phyloP scores from a whole-genome alignment of 169 alveolate genomes.

The Plasmodium coatneyi region DNA sequence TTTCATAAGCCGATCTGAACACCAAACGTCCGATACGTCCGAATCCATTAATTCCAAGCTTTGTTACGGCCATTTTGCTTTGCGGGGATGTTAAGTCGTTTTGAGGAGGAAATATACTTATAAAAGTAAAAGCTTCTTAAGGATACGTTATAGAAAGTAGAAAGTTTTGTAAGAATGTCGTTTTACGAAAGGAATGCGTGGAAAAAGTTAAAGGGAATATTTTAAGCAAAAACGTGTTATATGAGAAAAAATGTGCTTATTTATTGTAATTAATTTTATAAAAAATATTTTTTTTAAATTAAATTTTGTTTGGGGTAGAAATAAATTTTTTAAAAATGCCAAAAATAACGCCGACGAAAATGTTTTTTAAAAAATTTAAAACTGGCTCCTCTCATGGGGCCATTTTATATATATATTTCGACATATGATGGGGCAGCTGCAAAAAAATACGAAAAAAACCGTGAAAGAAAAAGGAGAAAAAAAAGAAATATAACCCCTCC shows the following conservation, averaged over 20 bases:
- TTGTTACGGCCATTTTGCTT: constrained; percentile 86
- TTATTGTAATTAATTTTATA: background rate
- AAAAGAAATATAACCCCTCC: background rate
- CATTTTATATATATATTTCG: background rate
- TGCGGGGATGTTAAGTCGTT: background rate
- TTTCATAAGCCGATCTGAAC: constrained; percentile 94
- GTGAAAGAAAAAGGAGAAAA: background rate
- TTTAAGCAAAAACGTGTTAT: background rate
- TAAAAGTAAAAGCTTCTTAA: background rate
- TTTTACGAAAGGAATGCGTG: background rate
- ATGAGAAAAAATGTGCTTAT: background rate
- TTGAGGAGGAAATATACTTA: background rate
- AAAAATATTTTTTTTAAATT: background rate
- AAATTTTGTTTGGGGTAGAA: background rate
- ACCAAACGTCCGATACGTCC: constrained; percentile 99
- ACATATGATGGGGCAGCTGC: background rate
- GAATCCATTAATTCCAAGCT: constrained; percentile 99
- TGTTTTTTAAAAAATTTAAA: background rate
- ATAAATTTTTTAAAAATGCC: background rate
- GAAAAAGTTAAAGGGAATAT: background rate
- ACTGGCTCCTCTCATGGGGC: background rate
- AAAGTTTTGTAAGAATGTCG: background rate
- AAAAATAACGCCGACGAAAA: background rate
- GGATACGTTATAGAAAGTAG: background rate
- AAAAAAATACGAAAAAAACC: background rate